phyloP scores from a whole-genome alignment of 75 land plant genomes.

The Picea sitchensis region DNA sequence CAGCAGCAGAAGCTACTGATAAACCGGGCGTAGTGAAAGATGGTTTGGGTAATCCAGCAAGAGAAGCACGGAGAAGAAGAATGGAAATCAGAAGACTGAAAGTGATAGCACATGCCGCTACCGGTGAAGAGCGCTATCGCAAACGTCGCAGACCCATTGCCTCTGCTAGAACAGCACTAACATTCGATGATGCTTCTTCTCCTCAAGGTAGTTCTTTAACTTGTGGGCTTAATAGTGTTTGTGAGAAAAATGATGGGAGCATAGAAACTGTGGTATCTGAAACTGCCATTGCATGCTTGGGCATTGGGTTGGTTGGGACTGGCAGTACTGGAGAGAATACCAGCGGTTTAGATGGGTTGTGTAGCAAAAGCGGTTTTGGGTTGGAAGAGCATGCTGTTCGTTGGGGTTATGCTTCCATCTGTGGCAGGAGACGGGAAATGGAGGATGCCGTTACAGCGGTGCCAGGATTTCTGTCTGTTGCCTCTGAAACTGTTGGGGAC shows the following conservation, averaged over 20 bases:
- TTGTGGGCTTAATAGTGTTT: too few species aligned
- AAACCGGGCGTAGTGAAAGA: too few species aligned
- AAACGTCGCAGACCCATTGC: neutral
- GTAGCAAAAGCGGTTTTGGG: conserved; percentile 17
- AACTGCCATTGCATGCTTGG: too few species aligned
- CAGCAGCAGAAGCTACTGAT: too few species aligned
- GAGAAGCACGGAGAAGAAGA: neutral
- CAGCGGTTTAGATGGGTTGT: neutral
- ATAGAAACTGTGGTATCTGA: too few species aligned
- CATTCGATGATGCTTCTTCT: too few species aligned
- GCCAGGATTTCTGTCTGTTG: conserved; percentile 35
- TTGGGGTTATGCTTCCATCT: conserved; percentile 38
- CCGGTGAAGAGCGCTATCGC: neutral
- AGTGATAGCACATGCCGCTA: neutral
- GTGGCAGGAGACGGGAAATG: conserved; percentile 65
- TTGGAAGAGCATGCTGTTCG: conserved; percentile 16
- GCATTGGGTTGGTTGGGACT: too few species aligned
- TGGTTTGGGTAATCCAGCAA: neutral
- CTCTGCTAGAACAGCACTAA: neutral
- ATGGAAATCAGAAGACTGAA: neutral
- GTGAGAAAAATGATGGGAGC: too few species aligned
- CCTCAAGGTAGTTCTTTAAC: too few species aligned
- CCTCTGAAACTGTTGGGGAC: conserved; percentile 40
- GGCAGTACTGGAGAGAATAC: neutral
- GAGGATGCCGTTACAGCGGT: conserved; percentile 53